Evolutionary conservation across 805 yeast genomes (phyloP).

Genomic region (Saccharomycopsis fermentans): DNA sequence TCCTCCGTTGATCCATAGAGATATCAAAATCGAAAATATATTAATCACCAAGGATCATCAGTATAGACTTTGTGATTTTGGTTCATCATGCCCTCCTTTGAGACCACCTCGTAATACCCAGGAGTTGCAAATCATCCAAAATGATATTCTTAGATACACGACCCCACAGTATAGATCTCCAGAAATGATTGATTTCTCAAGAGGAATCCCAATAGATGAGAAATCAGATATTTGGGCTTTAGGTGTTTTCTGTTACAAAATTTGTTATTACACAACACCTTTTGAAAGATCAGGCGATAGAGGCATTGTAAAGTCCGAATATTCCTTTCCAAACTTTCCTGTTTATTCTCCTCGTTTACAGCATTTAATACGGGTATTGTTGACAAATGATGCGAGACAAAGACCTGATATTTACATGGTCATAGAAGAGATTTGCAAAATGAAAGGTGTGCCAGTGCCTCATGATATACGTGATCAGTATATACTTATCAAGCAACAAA

Average conservation of each 20-base stretch:
- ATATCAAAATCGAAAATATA: constrained; percentile 90
- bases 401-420: constrained; percentile 88
- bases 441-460: constrained; percentile 48
- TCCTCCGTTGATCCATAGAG: constrained; percentile 71
- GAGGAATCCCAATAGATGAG: constrained; percentile 79
- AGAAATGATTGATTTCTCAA: constrained; percentile 85
- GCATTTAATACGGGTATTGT: constrained; percentile 64
- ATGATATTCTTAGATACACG: constrained; percentile 81
- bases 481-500: constrained; percentile 10
- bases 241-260: constrained; percentile 82
- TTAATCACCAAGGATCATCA: constrained; percentile 58
- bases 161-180: constrained; percentile 95
- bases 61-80: constrained; percentile 89
- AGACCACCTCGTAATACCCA: constrained; percentile 67
- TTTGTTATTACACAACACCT: constrained; percentile 90
- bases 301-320: constrained; percentile 78
- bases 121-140: constrained; percentile 66
- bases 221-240: constrained; percentile 95
- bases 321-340: constrained; percentile 65
- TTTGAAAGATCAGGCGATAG: constrained; percentile 77
- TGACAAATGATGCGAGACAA: constrained; percentile 70
- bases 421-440: constrained; percentile 46
- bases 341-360: constrained; percentile 60
- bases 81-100: constrained; percentile 66
- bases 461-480: constrained; percentile 20